These are phyloP conservation scores for Plantago major DNA, from an alignment of 257 asterid genomes.

Conservation along the genomic window DNA sequence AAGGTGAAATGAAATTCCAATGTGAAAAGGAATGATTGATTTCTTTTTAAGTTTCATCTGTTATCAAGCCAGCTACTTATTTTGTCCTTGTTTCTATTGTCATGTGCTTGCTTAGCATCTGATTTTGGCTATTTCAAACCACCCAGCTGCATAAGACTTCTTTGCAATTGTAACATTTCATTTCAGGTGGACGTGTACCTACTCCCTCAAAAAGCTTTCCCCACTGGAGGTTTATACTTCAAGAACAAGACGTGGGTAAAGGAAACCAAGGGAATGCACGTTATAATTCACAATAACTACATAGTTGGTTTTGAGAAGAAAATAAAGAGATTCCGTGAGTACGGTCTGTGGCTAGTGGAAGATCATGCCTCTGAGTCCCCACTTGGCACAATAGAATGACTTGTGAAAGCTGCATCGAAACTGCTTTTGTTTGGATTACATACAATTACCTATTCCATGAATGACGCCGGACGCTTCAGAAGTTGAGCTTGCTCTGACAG, in stretches of 20 bases:
- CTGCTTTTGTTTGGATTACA: slow-evolving; percentile 2
- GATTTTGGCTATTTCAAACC: not conserved
- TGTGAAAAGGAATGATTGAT: no score
- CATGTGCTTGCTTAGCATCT: slow-evolving; percentile 5
- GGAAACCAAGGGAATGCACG: slow-evolving; percentile 90
- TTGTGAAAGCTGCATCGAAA: not conserved
- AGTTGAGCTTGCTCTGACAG: slow-evolving; percentile 2
- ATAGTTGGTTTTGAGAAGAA: slow-evolving; percentile 89
- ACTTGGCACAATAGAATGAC: slow-evolving; percentile 56
- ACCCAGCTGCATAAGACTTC: slow-evolving; percentile 11
- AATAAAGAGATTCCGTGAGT: slow-evolving; percentile 69
- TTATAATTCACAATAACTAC: slow-evolving; percentile 84
- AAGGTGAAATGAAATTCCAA: no score
- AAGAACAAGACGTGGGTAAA: slow-evolving; percentile 86
- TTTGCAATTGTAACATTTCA: slow-evolving; percentile 8
- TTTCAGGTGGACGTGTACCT: slow-evolving; percentile 88
- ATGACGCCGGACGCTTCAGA: not conserved
- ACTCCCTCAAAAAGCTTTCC: slow-evolving; percentile 89
- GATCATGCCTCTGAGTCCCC: slow-evolving; percentile 80
- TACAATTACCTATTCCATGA: slow-evolving; percentile 9
- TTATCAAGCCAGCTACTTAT: no score
- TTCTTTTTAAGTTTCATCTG: no score
- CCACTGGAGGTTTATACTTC: slow-evolving; percentile 96
- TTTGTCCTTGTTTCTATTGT: no score
- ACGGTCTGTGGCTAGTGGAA: slow-evolving; percentile 89